Evolutionary conservation across 129 eudicot genomes (phyloP).

Genomic region (Rutidosis leptorrhynchoides): DNA sequence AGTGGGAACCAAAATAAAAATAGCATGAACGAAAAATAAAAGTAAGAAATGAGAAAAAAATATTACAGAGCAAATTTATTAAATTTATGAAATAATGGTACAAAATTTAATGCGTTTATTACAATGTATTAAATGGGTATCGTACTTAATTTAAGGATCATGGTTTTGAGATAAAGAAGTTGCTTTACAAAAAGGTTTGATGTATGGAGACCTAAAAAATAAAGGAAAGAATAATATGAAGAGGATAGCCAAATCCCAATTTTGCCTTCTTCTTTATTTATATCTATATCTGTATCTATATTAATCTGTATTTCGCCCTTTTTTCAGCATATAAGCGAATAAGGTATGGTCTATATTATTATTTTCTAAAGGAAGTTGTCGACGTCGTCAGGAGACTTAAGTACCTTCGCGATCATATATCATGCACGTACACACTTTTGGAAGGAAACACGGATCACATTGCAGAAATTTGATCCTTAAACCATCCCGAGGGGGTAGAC

Average conservation of each 20-base stretch:
- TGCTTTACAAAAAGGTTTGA: slow-evolving; percentile 22
- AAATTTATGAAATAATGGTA: slow-evolving; percentile 7
- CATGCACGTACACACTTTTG: too few species aligned
- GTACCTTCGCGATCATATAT: too few species aligned
- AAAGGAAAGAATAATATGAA: slow-evolving; percentile 41
- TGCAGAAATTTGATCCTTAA: too few species aligned
- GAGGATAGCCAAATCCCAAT: slow-evolving; percentile 21
- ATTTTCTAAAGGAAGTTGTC: too few species aligned
- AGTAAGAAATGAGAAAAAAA: slow-evolving; percentile 3
- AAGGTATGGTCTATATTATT: too few species aligned
- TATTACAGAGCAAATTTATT: neutral
- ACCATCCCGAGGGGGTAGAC: too few species aligned
- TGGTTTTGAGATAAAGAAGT: slow-evolving; percentile 11
- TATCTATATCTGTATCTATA: too few species aligned
- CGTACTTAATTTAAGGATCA: slow-evolving; percentile 13
- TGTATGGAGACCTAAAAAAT: slow-evolving; percentile 36
- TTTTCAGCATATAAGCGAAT: neutral
- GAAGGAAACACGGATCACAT: too few species aligned
- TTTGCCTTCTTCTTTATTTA: neutral
- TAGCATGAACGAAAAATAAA: slow-evolving; percentile 17
- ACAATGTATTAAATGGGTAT: neutral
- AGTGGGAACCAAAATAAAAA: slow-evolving; percentile 24
- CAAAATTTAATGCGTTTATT: slow-evolving; percentile 20
- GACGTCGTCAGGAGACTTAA: too few species aligned
- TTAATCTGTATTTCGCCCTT: neutral